Evolutionary conservation across 495 filamentous ascomycete genomes (phyloP).

Genomic region (Delitschia confertaspora): DNA sequence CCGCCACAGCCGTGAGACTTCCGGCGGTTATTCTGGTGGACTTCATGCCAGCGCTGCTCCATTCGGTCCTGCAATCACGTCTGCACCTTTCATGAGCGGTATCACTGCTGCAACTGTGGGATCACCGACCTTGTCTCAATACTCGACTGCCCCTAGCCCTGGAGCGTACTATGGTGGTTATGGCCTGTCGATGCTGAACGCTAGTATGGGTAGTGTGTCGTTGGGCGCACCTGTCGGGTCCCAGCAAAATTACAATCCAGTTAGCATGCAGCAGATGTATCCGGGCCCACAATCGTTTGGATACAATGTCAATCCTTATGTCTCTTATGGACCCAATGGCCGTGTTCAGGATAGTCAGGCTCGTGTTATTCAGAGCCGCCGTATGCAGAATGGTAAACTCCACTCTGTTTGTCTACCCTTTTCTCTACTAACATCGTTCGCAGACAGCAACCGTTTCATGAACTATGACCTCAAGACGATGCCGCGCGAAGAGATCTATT

Average conservation of each 20-base stretch:
- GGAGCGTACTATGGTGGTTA: conserved; percentile 40
- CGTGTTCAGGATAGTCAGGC: conserved; percentile 55
- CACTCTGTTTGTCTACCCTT: conserved; percentile 8
- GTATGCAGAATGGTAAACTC: conserved; percentile 52
- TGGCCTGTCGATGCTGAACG: conserved; percentile 35
- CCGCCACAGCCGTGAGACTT: conserved; percentile 60
- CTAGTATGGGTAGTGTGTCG: conserved; percentile 51
- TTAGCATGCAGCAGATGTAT: conserved; percentile 33
- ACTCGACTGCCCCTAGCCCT: conserved; percentile 20
- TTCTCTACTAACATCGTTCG: conserved; percentile 7
- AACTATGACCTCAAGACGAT: conserved; percentile 72
- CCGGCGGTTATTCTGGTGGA: conserved; percentile 50
- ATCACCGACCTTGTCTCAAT: conserved; percentile 31
- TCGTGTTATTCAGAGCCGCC: conserved; percentile 60
- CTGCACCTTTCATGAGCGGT: conserved; percentile 7
- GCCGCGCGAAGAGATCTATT: conserved; percentile 64
- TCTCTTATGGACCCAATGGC: conserved; percentile 33
- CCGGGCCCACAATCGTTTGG: background rate
- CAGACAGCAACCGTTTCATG: conserved; percentile 56
- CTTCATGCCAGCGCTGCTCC: conserved; percentile 69
- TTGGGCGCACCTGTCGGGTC: conserved; percentile 35
- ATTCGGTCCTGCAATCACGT: conserved; percentile 47
- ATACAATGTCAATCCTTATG: conserved; percentile 31
- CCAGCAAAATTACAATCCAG: conserved; percentile 9
- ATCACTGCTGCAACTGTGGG: conserved; percentile 10